Percentiles rank a stretch among this genome's conserved stretches.
Conservation (phyloP, 1,284 basidiomycete species). For the Boletus coffeatus region DNA sequence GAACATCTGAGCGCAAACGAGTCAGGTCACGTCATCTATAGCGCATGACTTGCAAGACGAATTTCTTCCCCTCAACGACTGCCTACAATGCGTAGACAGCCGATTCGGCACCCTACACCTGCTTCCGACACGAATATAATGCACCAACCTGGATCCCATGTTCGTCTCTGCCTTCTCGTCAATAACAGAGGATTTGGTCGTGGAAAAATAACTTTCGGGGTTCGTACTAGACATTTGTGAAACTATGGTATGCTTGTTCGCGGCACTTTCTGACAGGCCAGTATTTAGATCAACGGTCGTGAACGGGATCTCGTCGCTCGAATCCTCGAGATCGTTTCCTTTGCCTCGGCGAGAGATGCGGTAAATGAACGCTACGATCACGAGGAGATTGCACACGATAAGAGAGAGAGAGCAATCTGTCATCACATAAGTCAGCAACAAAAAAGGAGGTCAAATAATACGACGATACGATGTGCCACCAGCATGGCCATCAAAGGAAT, state of each 20-base stretch:
- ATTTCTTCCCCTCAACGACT: background rate
- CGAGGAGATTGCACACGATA: conserved; percentile 28
- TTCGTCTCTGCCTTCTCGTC: background rate
- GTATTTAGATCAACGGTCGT: conserved; percentile 16
- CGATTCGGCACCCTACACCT: background rate
- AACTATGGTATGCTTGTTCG: background rate
- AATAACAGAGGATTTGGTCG: background rate
- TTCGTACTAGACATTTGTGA: background rate
- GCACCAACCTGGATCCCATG: background rate
- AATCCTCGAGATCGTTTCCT: conserved; percentile 6
- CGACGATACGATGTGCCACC: background rate
- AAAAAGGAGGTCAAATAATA: background rate
- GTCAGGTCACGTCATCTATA: background rate
- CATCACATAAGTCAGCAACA: conserved; percentile 1
- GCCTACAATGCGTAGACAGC: background rate
- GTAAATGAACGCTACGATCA: conserved; percentile 23
- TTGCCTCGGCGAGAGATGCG: conserved; percentile 10
- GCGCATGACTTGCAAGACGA: background rate
- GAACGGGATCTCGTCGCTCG: background rate
- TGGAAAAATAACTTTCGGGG: background rate
- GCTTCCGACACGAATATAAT: background rate
- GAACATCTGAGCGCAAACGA: background rate
- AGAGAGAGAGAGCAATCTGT: conserved; percentile 19
- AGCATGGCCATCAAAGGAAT: background rate
- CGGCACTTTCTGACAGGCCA: background rate